A percentile compares a stretch with the other conserved stretches of the same genome.
Evolutionary conservation across 768 basidiomycete species (phyloP).

Genomic region (Serendipita vermifera): DNA sequence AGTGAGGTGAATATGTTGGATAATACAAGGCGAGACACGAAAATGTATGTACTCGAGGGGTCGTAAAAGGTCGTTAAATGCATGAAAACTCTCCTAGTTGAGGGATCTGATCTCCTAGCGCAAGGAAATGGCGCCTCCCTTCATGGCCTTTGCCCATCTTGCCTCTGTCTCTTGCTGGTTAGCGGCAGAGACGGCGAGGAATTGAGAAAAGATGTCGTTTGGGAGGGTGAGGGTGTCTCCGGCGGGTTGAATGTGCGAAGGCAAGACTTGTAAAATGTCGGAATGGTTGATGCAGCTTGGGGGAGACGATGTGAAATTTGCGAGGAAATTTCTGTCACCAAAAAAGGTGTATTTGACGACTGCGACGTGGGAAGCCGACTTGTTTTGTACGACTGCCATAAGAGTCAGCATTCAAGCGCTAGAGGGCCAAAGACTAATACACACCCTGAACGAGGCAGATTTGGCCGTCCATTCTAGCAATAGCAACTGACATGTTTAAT

Average conservation of each 20-base stretch:
- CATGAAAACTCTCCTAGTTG: no score
- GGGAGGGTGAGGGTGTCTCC: not conserved
- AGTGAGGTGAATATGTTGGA: not conserved
- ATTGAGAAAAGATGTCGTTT: not conserved
- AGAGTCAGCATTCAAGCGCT: not conserved
- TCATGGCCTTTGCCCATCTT: not conserved
- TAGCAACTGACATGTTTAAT: not conserved
- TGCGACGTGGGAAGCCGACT: not conserved
- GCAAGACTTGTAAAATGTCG: not conserved
- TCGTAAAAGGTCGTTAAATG: not conserved
- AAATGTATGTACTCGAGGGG: no score
- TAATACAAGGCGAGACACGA: no score
- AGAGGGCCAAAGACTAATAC: not conserved
- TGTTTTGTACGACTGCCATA: not conserved
- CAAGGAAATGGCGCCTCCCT: no score
- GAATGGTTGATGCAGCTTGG: not conserved
- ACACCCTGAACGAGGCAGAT: not conserved
- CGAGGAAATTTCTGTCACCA: not conserved
- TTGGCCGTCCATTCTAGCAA: slow-evolving; percentile 4
- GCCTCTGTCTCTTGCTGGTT: not conserved
- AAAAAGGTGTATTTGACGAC: slow-evolving; percentile 2
- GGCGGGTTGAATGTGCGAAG: not conserved
- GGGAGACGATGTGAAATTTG: not conserved
- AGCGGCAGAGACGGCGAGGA: not conserved
- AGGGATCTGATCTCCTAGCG: no score